Conservation (phyloP, 75 land plant species). For the Adiantum capillusveneris region DNA sequence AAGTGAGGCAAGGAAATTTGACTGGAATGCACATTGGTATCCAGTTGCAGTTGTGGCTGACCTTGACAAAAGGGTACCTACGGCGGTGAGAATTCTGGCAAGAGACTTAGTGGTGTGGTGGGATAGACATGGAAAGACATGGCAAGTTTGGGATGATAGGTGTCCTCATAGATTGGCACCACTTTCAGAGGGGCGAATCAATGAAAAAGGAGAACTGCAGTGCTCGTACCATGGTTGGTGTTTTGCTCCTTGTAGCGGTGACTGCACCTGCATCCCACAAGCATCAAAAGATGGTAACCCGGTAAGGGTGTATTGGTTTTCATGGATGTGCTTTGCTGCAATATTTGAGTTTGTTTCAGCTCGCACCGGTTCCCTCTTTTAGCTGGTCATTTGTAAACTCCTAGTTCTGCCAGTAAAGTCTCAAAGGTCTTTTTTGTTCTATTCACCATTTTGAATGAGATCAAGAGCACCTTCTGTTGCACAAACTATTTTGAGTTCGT, state of each 20-base stretch:
- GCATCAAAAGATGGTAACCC: slow-evolving; percentile 25
- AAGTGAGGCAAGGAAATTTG: too few species aligned
- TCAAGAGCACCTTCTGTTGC: too few species aligned
- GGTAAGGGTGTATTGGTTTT: slow-evolving; percentile 13
- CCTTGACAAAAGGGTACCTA: slow-evolving; percentile 49
- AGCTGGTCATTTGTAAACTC: too few species aligned
- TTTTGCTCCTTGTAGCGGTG: slow-evolving; percentile 36
- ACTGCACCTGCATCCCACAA: slow-evolving; percentile 49
- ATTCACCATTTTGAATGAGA: too few species aligned
- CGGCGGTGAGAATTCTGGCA: slow-evolving; percentile 38
- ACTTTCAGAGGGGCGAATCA: slow-evolving; percentile 58
- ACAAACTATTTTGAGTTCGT: too few species aligned
- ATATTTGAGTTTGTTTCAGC: not conserved
- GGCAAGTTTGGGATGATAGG: slow-evolving; percentile 50
- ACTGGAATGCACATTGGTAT: slow-evolving; percentile 54
- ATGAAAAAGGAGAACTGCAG: slow-evolving; percentile 39
- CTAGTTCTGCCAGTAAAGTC: too few species aligned
- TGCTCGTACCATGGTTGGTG: slow-evolving; percentile 75
- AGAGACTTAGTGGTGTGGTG: slow-evolving; percentile 58
- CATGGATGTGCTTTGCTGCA: not conserved
- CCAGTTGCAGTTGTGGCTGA: slow-evolving; percentile 45
- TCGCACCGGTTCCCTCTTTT: not conserved
- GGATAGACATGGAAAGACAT: slow-evolving; percentile 33
- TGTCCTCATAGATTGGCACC: slow-evolving; percentile 67
- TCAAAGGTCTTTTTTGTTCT: too few species aligned